Percentiles rank a stretch among this genome's conserved stretches.
phyloP scores from a whole-genome alignment of 208 protist species.

The Strigomonas galati region DNA sequence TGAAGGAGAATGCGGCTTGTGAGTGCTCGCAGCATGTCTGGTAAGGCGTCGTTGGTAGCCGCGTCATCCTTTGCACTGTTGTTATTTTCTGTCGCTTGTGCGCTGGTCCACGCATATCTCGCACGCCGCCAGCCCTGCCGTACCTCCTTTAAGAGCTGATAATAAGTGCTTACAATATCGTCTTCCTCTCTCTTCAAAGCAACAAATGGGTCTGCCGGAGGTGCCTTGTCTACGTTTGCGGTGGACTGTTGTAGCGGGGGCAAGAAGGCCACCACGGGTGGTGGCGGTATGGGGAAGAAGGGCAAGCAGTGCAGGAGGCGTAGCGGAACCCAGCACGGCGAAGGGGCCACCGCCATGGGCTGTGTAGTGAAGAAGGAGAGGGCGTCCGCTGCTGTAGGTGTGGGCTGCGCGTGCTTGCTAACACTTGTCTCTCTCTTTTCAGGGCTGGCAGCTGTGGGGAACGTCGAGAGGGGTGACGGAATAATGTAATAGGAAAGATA shows the following conservation, averaged over 20 bases:
- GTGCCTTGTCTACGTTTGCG: background rate
- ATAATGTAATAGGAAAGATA: background rate
- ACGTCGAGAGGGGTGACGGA: background rate
- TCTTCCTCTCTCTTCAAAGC: background rate
- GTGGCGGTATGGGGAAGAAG: slow-evolving; percentile 28
- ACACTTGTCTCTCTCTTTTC: too few species aligned
- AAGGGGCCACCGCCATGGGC: background rate
- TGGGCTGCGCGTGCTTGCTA: too few species aligned
- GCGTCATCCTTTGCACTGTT: too few species aligned
- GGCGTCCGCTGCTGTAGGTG: background rate
- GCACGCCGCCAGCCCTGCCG: background rate
- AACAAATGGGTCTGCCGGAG: background rate
- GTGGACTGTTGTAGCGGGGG: background rate
- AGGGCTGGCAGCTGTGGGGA: too few species aligned
- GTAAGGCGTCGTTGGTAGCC: too few species aligned
- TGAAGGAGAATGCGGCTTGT: background rate
- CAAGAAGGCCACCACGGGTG: background rate
- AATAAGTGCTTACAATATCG: background rate
- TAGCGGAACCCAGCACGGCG: slow-evolving; percentile 18
- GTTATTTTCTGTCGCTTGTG: too few species aligned
- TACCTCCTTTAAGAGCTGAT: background rate
- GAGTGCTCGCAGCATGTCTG: background rate
- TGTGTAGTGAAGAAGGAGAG: background rate
- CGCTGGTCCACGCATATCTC: too few species aligned
- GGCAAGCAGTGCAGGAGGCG: slow-evolving; percentile 22